Conservation (phyloP, 139 green algal genomes). For the Picochlorum sp. region DNA sequence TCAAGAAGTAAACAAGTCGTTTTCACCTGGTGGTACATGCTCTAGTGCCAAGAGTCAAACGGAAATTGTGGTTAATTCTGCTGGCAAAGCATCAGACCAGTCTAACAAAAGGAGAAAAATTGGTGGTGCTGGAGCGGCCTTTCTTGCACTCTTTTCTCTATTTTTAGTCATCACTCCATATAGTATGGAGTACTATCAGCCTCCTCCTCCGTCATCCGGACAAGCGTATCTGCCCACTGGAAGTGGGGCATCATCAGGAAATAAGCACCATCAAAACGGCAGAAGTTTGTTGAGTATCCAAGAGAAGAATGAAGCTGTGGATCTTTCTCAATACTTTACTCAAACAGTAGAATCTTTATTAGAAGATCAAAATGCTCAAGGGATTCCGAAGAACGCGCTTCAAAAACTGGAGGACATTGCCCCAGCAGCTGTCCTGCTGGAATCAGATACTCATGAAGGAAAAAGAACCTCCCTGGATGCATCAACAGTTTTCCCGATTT, state of each 20-base stretch:
- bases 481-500: constrained; percentile 1
- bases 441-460: background rate
- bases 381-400: constrained; percentile 6
- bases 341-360: constrained; percentile 10
- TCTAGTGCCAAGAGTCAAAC: too few relatives aligned
- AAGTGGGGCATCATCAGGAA: background rate
- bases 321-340: background rate
- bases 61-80: background rate
- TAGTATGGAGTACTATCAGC: background rate
- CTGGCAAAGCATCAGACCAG: background rate
- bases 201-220: background rate
- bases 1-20: too few relatives aligned
- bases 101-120: constrained; percentile 7
- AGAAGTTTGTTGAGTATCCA: background rate
- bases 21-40: too few relatives aligned
- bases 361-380: background rate
- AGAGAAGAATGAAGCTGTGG: background rate
- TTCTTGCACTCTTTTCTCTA: constrained; percentile 39
- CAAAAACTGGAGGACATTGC: constrained; percentile 29
- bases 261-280: background rate
- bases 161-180: constrained; percentile 30
- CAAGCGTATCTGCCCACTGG: background rate
- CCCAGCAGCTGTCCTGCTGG: constrained; percentile 19
- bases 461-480: constrained; percentile 3
- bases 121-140: constrained; percentile 17